These are phyloP conservation scores for Brettanomyces sp. DNA, from an alignment of 805 yeast genomes.

Conservation along the genomic window DNA sequence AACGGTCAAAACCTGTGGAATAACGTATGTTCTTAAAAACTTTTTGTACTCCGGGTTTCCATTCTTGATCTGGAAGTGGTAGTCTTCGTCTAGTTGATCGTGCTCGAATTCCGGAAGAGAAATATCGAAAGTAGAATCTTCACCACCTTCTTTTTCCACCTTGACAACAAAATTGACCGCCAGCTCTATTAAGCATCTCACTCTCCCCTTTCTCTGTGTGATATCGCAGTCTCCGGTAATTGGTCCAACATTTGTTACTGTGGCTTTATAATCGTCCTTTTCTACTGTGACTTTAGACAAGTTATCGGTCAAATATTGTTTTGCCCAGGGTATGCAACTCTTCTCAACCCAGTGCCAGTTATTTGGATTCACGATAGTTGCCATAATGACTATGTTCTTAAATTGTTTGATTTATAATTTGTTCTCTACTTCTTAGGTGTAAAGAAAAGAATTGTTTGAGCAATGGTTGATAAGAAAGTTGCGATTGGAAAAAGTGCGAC, in stretches of 20 bases:
- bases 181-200: conserved; percentile 66
- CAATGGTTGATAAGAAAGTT: no score
- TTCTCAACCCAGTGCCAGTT: conserved; percentile 94
- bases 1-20: conserved; percentile 41
- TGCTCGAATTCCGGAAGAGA: conserved; percentile 63
- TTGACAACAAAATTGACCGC: conserved; percentile 38
- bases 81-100: conserved; percentile 64
- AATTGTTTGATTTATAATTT: no score
- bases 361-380: not conserved
- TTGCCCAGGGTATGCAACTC: conserved; percentile 89
- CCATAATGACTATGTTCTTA: not conserved
- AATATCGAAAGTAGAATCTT: conserved; percentile 34
- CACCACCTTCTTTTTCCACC: conserved; percentile 25
- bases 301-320: conserved; percentile 56
- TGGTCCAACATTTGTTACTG: conserved; percentile 29
- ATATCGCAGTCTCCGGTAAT: conserved; percentile 74
- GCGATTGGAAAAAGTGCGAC: no score
- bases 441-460: no score
- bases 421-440: no score
- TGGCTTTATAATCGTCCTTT: conserved; percentile 26
- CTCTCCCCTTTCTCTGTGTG: conserved; percentile 76
- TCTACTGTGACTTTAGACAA: conserved; percentile 38
- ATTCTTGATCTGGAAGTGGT: conserved; percentile 37
- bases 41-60: conserved; percentile 28
- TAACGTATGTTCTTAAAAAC: conserved; percentile 34